Percentiles rank a stretch among this genome's conserved stretches.
Conservation (phyloP, 202 grass and related monocot genomes). For the Thinopyrum obtusiflorum region DNA sequence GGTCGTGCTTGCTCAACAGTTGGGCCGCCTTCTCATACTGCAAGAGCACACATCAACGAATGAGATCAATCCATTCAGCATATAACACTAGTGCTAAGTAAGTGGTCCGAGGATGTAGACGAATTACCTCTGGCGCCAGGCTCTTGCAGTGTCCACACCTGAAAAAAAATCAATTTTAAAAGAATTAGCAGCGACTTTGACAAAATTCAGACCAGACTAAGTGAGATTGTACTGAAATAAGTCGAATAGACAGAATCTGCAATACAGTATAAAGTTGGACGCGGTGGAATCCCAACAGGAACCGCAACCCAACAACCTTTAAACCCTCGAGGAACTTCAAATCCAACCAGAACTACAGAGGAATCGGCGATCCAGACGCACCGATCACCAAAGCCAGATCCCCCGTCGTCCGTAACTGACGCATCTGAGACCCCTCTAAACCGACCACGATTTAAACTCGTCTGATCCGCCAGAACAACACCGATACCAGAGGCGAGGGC, state of each 20-base stretch:
- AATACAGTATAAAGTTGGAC: background rate
- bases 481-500: background rate
- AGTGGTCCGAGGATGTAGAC: background rate
- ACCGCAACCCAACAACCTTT: background rate
- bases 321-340: background rate
- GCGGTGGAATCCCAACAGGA: background rate
- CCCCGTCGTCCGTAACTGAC: background rate
- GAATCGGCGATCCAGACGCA: background rate
- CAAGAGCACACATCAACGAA: slow-evolving; percentile 14
- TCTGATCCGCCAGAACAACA: slow-evolving; percentile 21
- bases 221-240: background rate
- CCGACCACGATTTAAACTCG: background rate
- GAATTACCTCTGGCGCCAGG: slow-evolving; percentile 80
- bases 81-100: background rate
- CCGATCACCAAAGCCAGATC: background rate
- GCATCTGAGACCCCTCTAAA: slow-evolving; percentile 15
- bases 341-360: background rate
- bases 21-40: slow-evolving; percentile 96
- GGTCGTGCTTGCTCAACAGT: slow-evolving; percentile 68
- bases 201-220: background rate
- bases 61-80: background rate
- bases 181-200: background rate
- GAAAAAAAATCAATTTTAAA: background rate
- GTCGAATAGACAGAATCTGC: background rate
- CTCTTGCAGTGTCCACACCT: slow-evolving; percentile 95